Percentiles rank a stretch among this genome's conserved stretches.
phyloP scores from a whole-genome alignment of 805 yeast species.

The Barnettozyma siamensis region DNA sequence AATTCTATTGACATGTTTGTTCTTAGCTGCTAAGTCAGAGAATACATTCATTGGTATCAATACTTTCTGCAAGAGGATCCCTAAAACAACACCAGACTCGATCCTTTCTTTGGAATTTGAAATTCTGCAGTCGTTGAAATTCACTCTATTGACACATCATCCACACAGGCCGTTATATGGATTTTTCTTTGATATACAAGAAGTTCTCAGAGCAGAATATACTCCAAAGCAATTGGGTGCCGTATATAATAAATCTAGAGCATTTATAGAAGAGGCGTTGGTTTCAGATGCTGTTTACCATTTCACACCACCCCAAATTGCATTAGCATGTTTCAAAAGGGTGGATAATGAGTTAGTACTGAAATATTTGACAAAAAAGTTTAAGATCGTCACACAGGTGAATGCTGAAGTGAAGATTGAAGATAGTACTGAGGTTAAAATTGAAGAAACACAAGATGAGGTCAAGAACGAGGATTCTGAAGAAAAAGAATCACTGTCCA shows the following conservation, averaged over 20 bases:
- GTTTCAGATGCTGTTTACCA: slow-evolving; percentile 71
- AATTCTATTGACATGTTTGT: slow-evolving; percentile 74
- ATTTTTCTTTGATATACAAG: slow-evolving; percentile 85
- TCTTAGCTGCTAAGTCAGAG: slow-evolving; percentile 89
- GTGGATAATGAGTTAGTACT: slow-evolving; percentile 59
- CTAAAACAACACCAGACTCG: slow-evolving; percentile 58
- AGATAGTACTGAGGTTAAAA: slow-evolving; percentile 5
- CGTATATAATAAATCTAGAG: slow-evolving; percentile 66
- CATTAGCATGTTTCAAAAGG: slow-evolving; percentile 75
- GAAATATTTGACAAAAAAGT: slow-evolving; percentile 62
- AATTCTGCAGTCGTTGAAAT: slow-evolving; percentile 65
- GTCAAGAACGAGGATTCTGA: slow-evolving; percentile 3
- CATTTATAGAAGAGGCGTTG: slow-evolving; percentile 58
- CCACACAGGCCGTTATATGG: slow-evolving; percentile 91
- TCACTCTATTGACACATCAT: slow-evolving; percentile 82
- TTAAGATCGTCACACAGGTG: slow-evolving; percentile 23
- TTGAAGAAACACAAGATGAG: slow-evolving; percentile 17
- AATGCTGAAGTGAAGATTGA: slow-evolving; percentile 1
- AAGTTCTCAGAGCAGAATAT: slow-evolving; percentile 34
- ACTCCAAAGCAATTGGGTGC: slow-evolving; percentile 57
- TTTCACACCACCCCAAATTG: slow-evolving; percentile 93
- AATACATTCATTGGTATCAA: slow-evolving; percentile 84
- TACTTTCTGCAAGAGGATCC: slow-evolving; percentile 66
- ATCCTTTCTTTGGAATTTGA: slow-evolving; percentile 76
- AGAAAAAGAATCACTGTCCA: slow-evolving; percentile 5